Conservation (phyloP, 164 flowering plant species). For the Tinospora cordifolia region DNA sequence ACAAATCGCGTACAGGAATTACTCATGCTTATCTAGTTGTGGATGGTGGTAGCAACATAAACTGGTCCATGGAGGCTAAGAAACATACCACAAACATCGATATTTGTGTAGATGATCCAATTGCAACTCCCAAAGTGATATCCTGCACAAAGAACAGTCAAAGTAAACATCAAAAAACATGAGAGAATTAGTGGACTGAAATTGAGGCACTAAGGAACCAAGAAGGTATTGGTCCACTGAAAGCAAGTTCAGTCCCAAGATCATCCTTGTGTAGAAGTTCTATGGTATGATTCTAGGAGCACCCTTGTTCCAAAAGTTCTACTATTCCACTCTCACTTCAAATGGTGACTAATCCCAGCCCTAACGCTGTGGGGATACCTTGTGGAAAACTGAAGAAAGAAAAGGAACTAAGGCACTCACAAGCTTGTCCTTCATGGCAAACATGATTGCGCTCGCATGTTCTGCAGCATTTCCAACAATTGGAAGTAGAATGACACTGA, state of each 20-base stretch:
- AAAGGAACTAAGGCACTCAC: conserved; percentile 32
- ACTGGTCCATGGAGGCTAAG: background rate
- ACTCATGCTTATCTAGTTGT: background rate
- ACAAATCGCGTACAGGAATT: background rate
- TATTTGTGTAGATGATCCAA: conserved; percentile 74
- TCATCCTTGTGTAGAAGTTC: no score
- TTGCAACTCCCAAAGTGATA: conserved; percentile 66
- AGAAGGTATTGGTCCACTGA: no score
- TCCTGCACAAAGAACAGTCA: conserved; percentile 31
- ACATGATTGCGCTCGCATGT: conserved; percentile 77
- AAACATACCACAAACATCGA: conserved; percentile 68
- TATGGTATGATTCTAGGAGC: no score
- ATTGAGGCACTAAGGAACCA: no score
- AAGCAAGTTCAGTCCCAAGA: no score
- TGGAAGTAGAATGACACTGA: conserved; percentile 69
- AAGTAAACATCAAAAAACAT: conserved; percentile 6
- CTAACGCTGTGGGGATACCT: no score
- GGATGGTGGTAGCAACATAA: background rate
- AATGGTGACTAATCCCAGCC: no score
- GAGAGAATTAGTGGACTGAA: background rate
- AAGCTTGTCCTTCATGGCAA: conserved; percentile 68
- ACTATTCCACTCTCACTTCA: no score
- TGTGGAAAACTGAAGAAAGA: no score
- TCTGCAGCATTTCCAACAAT: conserved; percentile 80
- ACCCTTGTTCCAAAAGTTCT: no score